phyloP scores from a whole-genome alignment of 768 basidiomycete species.

The Candolleomyces efflorescens region DNA sequence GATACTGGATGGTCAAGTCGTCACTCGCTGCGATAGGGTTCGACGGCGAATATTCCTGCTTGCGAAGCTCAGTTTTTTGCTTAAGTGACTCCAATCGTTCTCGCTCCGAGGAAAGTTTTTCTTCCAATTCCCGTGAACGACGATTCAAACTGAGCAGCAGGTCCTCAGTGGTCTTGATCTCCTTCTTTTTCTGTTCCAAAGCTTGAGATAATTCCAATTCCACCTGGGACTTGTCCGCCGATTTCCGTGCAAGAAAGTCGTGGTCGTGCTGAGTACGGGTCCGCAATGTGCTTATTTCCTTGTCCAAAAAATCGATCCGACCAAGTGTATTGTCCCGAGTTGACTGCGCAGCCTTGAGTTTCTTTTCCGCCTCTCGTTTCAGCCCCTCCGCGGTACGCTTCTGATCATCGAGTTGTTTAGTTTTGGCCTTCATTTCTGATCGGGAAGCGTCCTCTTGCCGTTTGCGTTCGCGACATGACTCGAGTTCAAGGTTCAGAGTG shows the following conservation, averaged over 20 bases:
- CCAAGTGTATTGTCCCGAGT: constrained; percentile 58
- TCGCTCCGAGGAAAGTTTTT: constrained; percentile 59
- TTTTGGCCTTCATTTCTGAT: constrained; percentile 75
- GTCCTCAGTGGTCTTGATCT: constrained; percentile 65
- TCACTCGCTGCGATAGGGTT: not conserved
- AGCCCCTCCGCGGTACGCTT: constrained; percentile 77
- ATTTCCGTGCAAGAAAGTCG: constrained; percentile 43
- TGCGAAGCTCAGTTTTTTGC: constrained; percentile 44
- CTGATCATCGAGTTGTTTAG: constrained; percentile 82
- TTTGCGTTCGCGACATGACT: constrained; percentile 66
- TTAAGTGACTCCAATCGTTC: constrained; percentile 54
- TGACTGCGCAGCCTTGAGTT: constrained; percentile 64
- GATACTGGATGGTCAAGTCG: not conserved
- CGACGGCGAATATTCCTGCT: constrained; percentile 1
- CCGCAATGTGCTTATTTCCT: constrained; percentile 55
- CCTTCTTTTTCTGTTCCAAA: constrained; percentile 53
- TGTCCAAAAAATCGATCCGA: constrained; percentile 54
- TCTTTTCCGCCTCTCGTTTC: constrained; percentile 86
- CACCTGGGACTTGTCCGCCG: constrained; percentile 39
- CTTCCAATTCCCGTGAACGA: constrained; percentile 72
- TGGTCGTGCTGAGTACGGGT: constrained; percentile 54
- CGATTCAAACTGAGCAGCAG: constrained; percentile 56
- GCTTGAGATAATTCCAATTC: constrained; percentile 51
- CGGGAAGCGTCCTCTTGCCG: constrained; percentile 80
- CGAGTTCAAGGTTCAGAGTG: constrained; percentile 69